phyloP scores from a whole-genome alignment of 345 rosid species.

The Salix purpurea region DNA sequence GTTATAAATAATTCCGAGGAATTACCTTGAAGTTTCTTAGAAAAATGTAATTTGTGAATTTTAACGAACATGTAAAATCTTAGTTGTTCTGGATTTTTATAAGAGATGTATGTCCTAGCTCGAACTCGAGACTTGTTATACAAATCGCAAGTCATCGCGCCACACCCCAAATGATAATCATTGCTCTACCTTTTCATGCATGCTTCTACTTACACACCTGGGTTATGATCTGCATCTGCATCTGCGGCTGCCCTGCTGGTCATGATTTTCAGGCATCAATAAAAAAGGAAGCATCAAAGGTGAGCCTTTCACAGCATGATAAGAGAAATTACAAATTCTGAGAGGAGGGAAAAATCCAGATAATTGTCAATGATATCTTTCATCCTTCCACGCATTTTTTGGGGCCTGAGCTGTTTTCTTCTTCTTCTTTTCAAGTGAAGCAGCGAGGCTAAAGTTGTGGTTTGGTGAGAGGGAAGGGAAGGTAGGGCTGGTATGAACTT shows the following conservation, averaged over 20 bases:
- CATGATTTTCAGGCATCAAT: slow-evolving; percentile 10
- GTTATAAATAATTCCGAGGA: too few species aligned
- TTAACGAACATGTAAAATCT: too few species aligned
- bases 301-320: slow-evolving; percentile 6
- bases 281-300: not conserved
- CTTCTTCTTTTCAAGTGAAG: too few species aligned
- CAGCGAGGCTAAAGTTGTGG: not conserved
- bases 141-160: accelerated
- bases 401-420: not conserved
- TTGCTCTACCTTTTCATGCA: slow-evolving; percentile 10
- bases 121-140: accelerated
- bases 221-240: slow-evolving; percentile 10
- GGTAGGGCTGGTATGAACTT: too few species aligned
- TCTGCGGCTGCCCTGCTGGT: not conserved
- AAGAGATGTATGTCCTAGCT: accelerated
- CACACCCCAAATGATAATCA: not conserved
- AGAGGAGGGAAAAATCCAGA: slow-evolving; percentile 1
- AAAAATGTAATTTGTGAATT: too few species aligned
- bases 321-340: slow-evolving; percentile 8
- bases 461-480: not conserved
- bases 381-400: not conserved
- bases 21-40: not conserved
- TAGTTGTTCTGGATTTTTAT: too few species aligned
- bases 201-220: slow-evolving; percentile 21
- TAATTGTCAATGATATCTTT: too few species aligned